These are phyloP conservation scores for Fusarium sarcochroum DNA, from an alignment of 2,329 filamentous ascomycete species.

Conservation along the genomic window DNA sequence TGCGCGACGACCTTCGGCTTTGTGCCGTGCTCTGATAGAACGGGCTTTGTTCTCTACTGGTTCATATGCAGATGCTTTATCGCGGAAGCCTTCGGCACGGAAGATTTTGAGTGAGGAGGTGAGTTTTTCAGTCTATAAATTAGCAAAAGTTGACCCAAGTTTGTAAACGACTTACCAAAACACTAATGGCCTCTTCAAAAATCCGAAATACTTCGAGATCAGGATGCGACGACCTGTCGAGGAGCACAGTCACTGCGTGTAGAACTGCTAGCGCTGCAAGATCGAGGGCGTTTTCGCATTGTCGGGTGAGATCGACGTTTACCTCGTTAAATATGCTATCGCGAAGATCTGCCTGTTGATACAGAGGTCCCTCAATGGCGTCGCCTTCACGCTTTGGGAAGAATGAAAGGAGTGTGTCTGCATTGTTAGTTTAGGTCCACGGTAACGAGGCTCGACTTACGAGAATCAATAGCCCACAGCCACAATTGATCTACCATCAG, in stretches of 20 bases:
- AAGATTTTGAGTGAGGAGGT: constrained; percentile 74
- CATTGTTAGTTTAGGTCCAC: neutral
- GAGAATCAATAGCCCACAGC: constrained; percentile 70
- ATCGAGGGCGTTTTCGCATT: constrained; percentile 73
- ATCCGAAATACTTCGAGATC: constrained; percentile 75
- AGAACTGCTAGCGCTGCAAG: constrained; percentile 73
- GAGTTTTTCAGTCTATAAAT: constrained; percentile 69
- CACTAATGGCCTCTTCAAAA: constrained; percentile 76
- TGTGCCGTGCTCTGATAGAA: constrained; percentile 57
- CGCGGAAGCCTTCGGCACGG: constrained; percentile 69
- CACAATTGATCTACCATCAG: constrained; percentile 78
- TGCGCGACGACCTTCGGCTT: constrained; percentile 59
- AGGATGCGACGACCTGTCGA: constrained; percentile 71
- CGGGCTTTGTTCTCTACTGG: constrained; percentile 58
- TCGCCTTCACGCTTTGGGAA: constrained; percentile 69
- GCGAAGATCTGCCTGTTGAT: constrained; percentile 72
- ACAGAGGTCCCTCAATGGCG: constrained; percentile 67
- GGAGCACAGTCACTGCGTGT: constrained; percentile 73
- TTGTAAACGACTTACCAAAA: constrained; percentile 60
- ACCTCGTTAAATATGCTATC: constrained; percentile 76
- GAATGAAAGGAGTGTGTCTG: constrained; percentile 67
- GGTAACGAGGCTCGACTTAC: constrained; percentile 51
- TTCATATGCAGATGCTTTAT: constrained; percentile 58
- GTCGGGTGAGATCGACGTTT: constrained; percentile 73
- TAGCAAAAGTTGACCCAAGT: accelerated